phyloP scores from a whole-genome alignment of 2,329 filamentous ascomycete genomes.

The Erysiphe pulchra region DNA sequence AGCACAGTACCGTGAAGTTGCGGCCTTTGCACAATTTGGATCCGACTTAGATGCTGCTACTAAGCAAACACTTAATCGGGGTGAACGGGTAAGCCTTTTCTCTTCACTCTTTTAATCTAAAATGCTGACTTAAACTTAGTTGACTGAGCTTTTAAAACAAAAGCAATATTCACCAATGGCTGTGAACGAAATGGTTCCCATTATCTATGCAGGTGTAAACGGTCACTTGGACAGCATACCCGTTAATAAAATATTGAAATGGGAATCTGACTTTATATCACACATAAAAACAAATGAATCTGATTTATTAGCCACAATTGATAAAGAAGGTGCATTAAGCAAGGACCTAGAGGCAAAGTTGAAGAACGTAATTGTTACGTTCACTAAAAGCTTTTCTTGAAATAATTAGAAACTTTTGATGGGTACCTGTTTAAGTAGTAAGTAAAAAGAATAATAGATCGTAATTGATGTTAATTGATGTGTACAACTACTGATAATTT shows the following conservation, averaged over 20 bases:
- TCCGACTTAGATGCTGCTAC: constrained; percentile 96
- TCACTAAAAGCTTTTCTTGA: constrained; percentile 76
- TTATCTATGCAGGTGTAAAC: constrained; percentile 99
- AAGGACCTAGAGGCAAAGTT: constrained; percentile 75
- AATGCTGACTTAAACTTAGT: constrained; percentile 17
- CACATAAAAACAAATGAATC: constrained; percentile 81
- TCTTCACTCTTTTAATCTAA: not conserved
- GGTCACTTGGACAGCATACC: constrained; percentile 75
- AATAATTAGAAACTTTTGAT: not conserved
- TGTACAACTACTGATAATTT: too few relatives aligned
- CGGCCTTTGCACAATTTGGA: constrained; percentile 98
- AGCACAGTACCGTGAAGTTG: constrained; percentile 99
- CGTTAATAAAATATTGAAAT: constrained; percentile 71
- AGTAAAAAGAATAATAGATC: too few relatives aligned
- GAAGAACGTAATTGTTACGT: constrained; percentile 48
- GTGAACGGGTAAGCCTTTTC: constrained; percentile 58
- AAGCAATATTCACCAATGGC: constrained; percentile 98
- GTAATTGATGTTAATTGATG: too few relatives aligned
- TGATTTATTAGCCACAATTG: constrained; percentile 62
- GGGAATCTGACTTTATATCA: constrained; percentile 83
- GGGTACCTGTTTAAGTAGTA: too few relatives aligned
- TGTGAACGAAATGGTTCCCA: constrained; percentile 98
- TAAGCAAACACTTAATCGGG: constrained; percentile 94
- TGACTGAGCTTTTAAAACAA: constrained; percentile 97
- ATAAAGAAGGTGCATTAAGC: constrained; percentile 87